A percentile compares a stretch with the other conserved stretches of the same genome.
phyloP scores from a whole-genome alignment of 2,329 filamentous ascomycete species.

The Trichophyton schoenleinii region DNA sequence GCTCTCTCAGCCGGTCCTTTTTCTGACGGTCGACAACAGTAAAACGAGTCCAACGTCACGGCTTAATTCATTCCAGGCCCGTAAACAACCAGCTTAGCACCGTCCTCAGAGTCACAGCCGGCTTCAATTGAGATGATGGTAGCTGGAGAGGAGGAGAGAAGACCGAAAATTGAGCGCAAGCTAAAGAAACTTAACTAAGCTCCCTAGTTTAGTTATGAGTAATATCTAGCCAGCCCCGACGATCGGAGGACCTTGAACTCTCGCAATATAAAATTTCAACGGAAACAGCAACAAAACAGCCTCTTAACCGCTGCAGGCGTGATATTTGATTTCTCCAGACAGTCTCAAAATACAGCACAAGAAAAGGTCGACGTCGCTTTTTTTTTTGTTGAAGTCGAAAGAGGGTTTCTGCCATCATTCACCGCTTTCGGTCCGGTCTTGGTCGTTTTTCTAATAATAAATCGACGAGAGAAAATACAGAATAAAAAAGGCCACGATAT shows the following conservation, averaged over 20 bases:
- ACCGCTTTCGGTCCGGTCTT: background rate
- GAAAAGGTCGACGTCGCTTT: background rate
- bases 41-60: background rate
- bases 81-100: background rate
- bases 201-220: background rate
- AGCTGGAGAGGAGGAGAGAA: background rate
- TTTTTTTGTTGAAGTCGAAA: background rate
- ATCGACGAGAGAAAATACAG: background rate
- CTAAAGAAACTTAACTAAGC: background rate
- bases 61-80: background rate
- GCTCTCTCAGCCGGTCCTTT: background rate
- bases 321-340: background rate
- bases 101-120: background rate
- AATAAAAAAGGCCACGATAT: background rate
- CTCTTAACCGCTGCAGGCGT: too few relatives aligned
- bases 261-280: background rate
- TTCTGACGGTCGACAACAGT: background rate
- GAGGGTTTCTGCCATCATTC: background rate
- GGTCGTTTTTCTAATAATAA: slow-evolving; percentile 2
- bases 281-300: background rate
- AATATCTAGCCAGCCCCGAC: background rate
- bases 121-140: background rate
- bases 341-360: background rate
- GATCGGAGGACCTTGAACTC: background rate
- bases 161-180: background rate